Evolutionary conservation across 805 yeast genomes (phyloP), one percentile per base, ranked within the genome.

Genomic region (Kodamaea nitidulidarum): DNA sequence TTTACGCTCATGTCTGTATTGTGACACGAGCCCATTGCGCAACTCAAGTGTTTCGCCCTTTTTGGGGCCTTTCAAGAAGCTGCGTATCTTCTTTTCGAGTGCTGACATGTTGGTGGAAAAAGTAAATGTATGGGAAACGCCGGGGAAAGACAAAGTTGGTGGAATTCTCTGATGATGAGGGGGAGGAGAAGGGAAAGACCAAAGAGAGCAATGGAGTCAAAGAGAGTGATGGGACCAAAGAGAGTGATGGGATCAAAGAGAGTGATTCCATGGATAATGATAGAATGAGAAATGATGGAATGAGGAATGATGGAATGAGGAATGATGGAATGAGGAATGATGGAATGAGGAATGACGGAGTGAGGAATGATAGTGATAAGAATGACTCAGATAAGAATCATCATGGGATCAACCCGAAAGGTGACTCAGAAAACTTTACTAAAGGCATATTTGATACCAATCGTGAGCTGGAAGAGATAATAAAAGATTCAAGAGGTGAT

Each of bases 1-100:
- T 59, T 93, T 93, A 43, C 96, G 75, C 55, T 95, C 98, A 48
- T 78, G 82, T 17, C 96, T 95, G 63, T 87, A 93, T 64, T 88
- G 97, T 7, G 96, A 88, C 4, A 90, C 97, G 39, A 93, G 73
- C 1, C 97, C 98, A 24, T 78, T 78, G 50, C 90, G 79, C 52
- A 93, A 76, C 63, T 93, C 98, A 52, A 76, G 86, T n/a, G 95
- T 80, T 63, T 93, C 95, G 36, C 88, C 85, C 59, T 69, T 71
- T 21, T 60, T 56, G 18, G 74, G 75, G 11, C 73, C 71, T 36
- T 61, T 62, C 40, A 71, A 55, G 51, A 69, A 69, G 49, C 52
- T 61, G 43, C 67, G 53, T 47, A 71, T 64, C 51, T 66, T 65
- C 51, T 62, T 64, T 47, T 71, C 76, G 38, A 71, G 35, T 10